A percentile compares a stretch with the other conserved stretches of the same genome.
Conservation (phyloP, 2,329 filamentous ascomycete genomes). For the Monilinia fructicola region DNA sequence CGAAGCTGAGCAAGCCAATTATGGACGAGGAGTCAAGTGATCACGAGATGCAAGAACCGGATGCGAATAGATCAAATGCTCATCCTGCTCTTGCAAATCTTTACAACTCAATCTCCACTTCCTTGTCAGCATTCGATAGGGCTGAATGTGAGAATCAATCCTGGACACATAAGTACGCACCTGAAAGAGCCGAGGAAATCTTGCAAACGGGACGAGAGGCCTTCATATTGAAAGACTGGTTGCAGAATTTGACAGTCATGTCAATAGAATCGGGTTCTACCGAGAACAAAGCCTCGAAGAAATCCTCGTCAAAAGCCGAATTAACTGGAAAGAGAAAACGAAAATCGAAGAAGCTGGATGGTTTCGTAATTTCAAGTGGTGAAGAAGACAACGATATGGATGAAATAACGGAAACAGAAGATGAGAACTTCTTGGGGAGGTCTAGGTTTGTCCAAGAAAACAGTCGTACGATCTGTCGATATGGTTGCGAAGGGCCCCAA, state of each 20-base stretch:
- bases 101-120: constrained; percentile 58
- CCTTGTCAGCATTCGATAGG: constrained; percentile 76
- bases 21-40: constrained; percentile 37
- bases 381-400: constrained; percentile 71
- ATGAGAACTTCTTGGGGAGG: constrained; percentile 42
- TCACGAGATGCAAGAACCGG: constrained; percentile 42
- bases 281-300: constrained; percentile 31
- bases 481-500: constrained; percentile 43
- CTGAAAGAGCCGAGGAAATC: constrained; percentile 65
- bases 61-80: constrained; percentile 27
- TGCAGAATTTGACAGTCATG: constrained; percentile 72
- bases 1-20: constrained; percentile 20
- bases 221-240: constrained; percentile 73
- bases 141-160: constrained; percentile 69
- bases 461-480: constrained; percentile 52
- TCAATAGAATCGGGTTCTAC: constrained; percentile 64
- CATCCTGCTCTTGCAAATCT: constrained; percentile 62
- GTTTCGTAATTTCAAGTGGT: constrained; percentile 76
- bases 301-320: constrained; percentile 38
- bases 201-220: constrained; percentile 74
- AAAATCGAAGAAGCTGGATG: constrained; percentile 66
- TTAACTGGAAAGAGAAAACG: constrained; percentile 62
- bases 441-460: constrained; percentile 49
- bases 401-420: constrained; percentile 64
- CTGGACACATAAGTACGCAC: constrained; percentile 87